Base-by-base conservation (phyloP, 768 basidiomycete genomes). In the Austroboletus eburneus region DNA sequence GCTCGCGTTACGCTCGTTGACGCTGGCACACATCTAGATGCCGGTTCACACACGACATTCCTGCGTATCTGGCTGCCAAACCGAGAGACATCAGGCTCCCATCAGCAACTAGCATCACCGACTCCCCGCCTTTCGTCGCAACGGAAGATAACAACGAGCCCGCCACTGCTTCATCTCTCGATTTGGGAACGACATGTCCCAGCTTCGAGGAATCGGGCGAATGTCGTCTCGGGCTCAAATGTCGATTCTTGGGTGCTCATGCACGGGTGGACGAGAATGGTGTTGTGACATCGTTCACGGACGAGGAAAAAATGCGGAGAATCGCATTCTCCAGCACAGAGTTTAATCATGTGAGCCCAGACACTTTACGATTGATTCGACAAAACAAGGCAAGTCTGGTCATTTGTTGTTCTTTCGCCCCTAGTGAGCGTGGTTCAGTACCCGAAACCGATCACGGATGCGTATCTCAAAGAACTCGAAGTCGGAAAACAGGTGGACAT, bases 211-310 rank as follows among this genome's bases (percentile, higher is more conserved):
- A 65, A 42, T 58, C 60, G 36, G 57, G 56, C 1, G 60, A 62
- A 46, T 65, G 64, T 45, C 63, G 66, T 34, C 54, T 65, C 14
- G 96, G 93, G 10, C 83, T 88, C 65, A 91, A 92, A 64, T 99
- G 96, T 63, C 81, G 96, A 2, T 96, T 87, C 67, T 76, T 96
- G 5, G 85, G 86, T 12, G 83, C 79, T 3, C 95, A 99, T 64
- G 68, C 85, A 10, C 67, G 60, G 16, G 66, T 68, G 29, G 70
- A 75, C 25, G 73, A 72, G 14, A 66, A 70, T 13, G 81, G 78
- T 2, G 52, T 65, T 2, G 55, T 78, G 14, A 63, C 64, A 21
- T 58, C 85, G 1, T 49, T 75, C 0, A 68, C 68, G 6, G 80
- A 91, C 55, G 77, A 80, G 48, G 78, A 81, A 32, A 83, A 77